These are phyloP conservation scores for Annulohypoxylon moriforme DNA, from an alignment of 495 filamentous ascomycete species.

Conservation along the genomic window DNA sequence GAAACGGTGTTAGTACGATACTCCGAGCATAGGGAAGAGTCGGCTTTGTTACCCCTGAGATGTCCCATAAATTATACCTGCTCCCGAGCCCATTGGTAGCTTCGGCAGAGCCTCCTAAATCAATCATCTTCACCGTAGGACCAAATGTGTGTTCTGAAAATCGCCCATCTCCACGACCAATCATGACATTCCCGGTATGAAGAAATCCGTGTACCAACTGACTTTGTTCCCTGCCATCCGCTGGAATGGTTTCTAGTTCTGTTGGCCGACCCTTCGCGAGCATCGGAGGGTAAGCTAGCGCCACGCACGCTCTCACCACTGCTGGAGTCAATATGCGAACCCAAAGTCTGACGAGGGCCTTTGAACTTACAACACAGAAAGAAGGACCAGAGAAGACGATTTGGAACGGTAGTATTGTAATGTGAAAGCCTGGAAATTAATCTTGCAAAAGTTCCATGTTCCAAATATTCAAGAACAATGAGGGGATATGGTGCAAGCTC, in stretches of 20 bases:
- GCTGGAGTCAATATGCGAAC: neutral
- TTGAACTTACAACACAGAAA: constrained; percentile 27
- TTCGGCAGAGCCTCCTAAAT: neutral
- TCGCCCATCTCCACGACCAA: neutral
- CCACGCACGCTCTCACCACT: constrained; percentile 26
- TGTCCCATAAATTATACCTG: neutral
- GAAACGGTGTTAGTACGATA: neutral
- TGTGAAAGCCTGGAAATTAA: too few relatives aligned
- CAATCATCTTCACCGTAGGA: constrained; percentile 2
- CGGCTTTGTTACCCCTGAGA: neutral
- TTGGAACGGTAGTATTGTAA: neutral
- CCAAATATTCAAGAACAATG: constrained; percentile 20
- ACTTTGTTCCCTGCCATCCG: neutral
- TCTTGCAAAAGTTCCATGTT: constrained; percentile 13
- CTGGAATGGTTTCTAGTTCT: neutral
- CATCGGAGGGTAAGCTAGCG: neutral
- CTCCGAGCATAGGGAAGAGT: too few relatives aligned
- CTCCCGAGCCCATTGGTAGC: neutral
- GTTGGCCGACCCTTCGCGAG: neutral
- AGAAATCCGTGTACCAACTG: neutral
- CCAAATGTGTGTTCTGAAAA: neutral
- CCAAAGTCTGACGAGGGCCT: too few relatives aligned
- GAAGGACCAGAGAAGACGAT: constrained; percentile 21
- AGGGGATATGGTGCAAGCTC: neutral
- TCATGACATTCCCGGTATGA: neutral